phyloP scores from a whole-genome alignment of 306 rosid genomes.

The Fagus sylvatica region DNA sequence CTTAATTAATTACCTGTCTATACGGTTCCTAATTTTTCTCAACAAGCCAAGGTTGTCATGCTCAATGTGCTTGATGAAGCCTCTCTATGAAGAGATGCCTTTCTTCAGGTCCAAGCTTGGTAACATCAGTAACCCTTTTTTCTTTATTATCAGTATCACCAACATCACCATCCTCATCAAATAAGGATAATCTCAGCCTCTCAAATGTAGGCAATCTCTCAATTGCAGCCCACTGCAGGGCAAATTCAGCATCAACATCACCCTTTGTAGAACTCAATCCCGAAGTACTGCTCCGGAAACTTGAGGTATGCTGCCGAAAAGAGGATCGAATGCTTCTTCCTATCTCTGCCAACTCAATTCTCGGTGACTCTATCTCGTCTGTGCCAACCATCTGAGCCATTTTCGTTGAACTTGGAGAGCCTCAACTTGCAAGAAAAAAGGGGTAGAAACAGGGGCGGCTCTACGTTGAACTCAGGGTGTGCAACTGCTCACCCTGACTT shows the following conservation, averaged over 20 bases:
- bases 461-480: no score
- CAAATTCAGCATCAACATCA: slow-evolving; percentile 12
- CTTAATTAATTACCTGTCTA: slow-evolving; percentile 41
- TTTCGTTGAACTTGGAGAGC: not conserved
- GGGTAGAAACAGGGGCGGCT: not conserved
- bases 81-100: slow-evolving; percentile 36
- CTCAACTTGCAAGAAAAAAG: not conserved
- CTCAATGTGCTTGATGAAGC: slow-evolving; percentile 50
- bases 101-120: slow-evolving; percentile 48
- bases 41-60: slow-evolving; percentile 48
- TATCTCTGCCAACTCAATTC: slow-evolving; percentile 42
- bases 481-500: no score
- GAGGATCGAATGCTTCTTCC: slow-evolving; percentile 46
- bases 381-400: slow-evolving; percentile 42
- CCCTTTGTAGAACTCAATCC: not conserved
- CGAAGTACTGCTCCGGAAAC: slow-evolving; percentile 30
- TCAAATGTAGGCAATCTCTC: slow-evolving; percentile 45
- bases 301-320: slow-evolving; percentile 24
- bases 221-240: slow-evolving; percentile 37
- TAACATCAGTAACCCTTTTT: slow-evolving; percentile 41
- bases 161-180: slow-evolving; percentile 17
- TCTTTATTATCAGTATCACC: slow-evolving; percentile 16
- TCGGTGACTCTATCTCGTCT: slow-evolving; percentile 40
- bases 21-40: slow-evolving; percentile 34
- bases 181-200: slow-evolving; percentile 41